Evolutionary conservation across 805 yeast species (phyloP).

Genomic region (Debaryomyces hansenii): DNA sequence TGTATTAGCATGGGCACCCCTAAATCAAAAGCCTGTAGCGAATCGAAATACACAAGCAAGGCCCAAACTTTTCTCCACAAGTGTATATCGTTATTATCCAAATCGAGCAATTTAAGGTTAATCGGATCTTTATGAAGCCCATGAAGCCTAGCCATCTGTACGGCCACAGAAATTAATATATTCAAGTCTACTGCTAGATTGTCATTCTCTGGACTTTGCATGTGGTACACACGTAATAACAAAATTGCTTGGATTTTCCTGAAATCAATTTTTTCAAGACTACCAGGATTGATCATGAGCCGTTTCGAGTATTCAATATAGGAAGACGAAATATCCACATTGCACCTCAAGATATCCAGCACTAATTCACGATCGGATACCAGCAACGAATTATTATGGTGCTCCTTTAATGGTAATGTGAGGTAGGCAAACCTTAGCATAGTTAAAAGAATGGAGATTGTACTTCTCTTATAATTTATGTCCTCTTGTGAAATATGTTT

Average conservation of each 20-base stretch:
- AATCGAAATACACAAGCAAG: constrained; percentile 5
- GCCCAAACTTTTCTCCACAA: constrained; percentile 10
- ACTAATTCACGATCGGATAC: background rate
- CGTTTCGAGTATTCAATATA: background rate
- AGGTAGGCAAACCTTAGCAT: constrained; percentile 44
- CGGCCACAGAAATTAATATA: constrained; percentile 2
- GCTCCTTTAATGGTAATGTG: constrained; percentile 27
- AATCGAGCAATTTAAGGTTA: background rate
- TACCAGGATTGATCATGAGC: background rate
- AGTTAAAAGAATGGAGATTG: constrained; percentile 35
- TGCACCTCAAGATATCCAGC: background rate
- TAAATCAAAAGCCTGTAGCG: constrained; percentile 4
- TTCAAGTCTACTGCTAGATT: constrained; percentile 2
- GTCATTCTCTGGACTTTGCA: constrained; percentile 10
- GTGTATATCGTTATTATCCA: constrained; percentile 1
- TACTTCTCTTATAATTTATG: constrained; percentile 5
- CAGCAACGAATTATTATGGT: background rate
- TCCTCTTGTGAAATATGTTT: background rate
- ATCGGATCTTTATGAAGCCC: constrained; percentile 6
- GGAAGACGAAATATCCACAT: background rate
- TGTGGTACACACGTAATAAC: constrained; percentile 5
- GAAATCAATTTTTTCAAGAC: background rate
- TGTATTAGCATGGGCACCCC: background rate
- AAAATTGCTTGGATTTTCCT: constrained; percentile 7
- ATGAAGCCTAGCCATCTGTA: constrained; percentile 7